Evolutionary conservation across 2,329 filamentous ascomycete genomes (phyloP).

Genomic region (Exserohilum rostratum): DNA sequence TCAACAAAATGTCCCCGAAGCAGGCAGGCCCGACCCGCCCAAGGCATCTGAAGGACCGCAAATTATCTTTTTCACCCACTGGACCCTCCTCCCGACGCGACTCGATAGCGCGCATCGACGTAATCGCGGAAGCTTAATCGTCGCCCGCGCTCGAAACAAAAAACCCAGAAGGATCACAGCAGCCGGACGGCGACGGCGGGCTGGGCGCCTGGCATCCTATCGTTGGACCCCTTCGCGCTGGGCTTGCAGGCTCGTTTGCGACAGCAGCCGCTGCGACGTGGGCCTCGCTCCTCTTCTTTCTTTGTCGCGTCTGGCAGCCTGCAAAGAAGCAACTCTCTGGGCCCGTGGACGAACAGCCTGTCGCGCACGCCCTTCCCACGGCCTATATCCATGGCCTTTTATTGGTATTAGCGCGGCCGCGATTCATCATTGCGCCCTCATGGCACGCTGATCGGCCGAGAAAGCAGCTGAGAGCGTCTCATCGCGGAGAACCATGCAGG

Average conservation of each 20-base stretch:
- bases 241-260: slow-evolving; percentile 20
- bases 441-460: slow-evolving; percentile 41
- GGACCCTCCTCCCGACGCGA: slow-evolving; percentile 21
- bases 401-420: slow-evolving; percentile 29
- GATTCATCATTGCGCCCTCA: slow-evolving; percentile 28
- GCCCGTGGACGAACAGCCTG: slow-evolving; percentile 3
- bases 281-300: not conserved
- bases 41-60: slow-evolving; percentile 30
- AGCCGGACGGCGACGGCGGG: slow-evolving; percentile 22
- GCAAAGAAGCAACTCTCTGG: not conserved
- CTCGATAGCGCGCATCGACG: slow-evolving; percentile 18
- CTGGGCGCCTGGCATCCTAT: slow-evolving; percentile 39
- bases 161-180: not conserved
- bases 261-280: slow-evolving; percentile 14
- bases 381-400: slow-evolving; percentile 24
- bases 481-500: slow-evolving; percentile 44
- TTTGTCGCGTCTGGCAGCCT: not conserved
- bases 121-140: slow-evolving; percentile 5
- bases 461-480: slow-evolving; percentile 28
- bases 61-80: slow-evolving; percentile 31
- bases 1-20: slow-evolving; percentile 35
- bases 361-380: slow-evolving; percentile 14
- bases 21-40: slow-evolving; percentile 25
- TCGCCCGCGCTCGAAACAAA: not conserved
- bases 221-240: slow-evolving; percentile 27